A percentile compares a stretch with the other conserved stretches of the same genome.
Evolutionary conservation across 768 basidiomycete species (phyloP).

Genomic region (Lactifluus subvellereus): DNA sequence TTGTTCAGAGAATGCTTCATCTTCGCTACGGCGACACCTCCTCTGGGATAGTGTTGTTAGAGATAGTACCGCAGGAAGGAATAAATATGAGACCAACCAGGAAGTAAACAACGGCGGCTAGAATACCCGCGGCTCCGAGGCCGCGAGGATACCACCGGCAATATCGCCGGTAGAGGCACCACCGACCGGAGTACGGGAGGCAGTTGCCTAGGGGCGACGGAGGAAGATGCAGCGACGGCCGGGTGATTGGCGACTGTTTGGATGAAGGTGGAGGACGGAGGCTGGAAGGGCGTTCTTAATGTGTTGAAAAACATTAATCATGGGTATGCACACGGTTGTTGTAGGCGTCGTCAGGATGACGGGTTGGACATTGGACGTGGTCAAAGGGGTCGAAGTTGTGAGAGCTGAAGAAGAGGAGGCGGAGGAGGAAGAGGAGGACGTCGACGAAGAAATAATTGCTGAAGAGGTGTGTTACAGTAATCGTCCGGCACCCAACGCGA

Average conservation of each 20-base stretch:
- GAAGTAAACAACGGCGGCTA: constrained; percentile 33
- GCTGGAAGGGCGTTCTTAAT: background rate
- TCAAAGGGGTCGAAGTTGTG: background rate
- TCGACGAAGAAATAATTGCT: background rate
- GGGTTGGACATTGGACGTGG: background rate
- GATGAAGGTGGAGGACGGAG: constrained; percentile 1
- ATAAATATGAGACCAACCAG: constrained; percentile 29
- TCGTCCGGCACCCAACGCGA: background rate
- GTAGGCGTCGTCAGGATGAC: background rate
- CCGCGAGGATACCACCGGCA: constrained; percentile 34
- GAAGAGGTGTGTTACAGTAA: background rate
- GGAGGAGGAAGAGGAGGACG: background rate
- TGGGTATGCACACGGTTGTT: background rate
- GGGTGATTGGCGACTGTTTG: background rate
- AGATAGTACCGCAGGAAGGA: background rate
- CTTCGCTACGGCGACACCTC: constrained; percentile 28
- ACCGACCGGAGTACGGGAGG: constrained; percentile 2
- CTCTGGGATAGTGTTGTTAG: constrained; percentile 15
- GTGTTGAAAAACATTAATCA: background rate
- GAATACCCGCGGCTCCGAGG: constrained; percentile 31
- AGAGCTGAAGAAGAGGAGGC: background rate
- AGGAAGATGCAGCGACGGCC: background rate
- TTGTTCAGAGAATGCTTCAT: constrained; percentile 31
- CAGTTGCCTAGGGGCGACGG: constrained; percentile 6
- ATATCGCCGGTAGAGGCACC: constrained; percentile 27